Base-by-base conservation (phyloP, 805 yeast genomes). In the Saccharomycopsis capsularis region DNA sequence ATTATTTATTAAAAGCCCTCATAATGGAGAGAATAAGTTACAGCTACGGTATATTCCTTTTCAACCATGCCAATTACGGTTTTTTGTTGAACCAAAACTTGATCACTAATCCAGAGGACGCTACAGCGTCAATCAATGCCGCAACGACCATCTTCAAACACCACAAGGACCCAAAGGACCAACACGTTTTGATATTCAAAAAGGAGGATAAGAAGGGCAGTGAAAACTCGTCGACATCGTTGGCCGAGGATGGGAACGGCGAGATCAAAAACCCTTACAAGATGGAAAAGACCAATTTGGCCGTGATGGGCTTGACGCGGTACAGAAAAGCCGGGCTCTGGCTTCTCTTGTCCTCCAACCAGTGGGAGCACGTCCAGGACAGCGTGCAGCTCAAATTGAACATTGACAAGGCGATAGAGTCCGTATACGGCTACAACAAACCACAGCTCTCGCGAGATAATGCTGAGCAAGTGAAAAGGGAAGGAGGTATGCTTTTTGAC, bases 281-380 rank as follows among this genome's bases (percentile, higher is more conserved):
- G 46, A 56, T 77, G 16, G 24, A 21, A 48, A 3, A 66, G 68
- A 3, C 57, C 60, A 3, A 69, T 30, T 60, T 71, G 45, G 65
- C 68, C 3, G 67, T 70, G 0, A 60, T 74, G 34, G 81, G 91
- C 0, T 62, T 78, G 19, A 76, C 84, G 2, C 69, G 95, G 50
- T 65, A 65, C 45, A 73, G 97, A 47, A 88, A 88, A 60, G 78
- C 89, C 1, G 78, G 86, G 0, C 70, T 90, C 25, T 89, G 95
- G 87, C 73, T 75, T 55, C 61, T 89, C 24, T 61, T 89, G 24
- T 81, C 96, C 0, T 82, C 88, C 4, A 76, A 76, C 48, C 85
- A 84, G 59, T 80, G 95, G 84, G 71, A 73, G 15, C 50, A 44
- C 29, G 5, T 44, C 19, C 24, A 34, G 13, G 46, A 41, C n/a